Evolutionary conservation across 495 filamentous ascomycete genomes (phyloP), one percentile per base, ranked within the genome.

Genomic region (Daldinia decipiens): DNA sequence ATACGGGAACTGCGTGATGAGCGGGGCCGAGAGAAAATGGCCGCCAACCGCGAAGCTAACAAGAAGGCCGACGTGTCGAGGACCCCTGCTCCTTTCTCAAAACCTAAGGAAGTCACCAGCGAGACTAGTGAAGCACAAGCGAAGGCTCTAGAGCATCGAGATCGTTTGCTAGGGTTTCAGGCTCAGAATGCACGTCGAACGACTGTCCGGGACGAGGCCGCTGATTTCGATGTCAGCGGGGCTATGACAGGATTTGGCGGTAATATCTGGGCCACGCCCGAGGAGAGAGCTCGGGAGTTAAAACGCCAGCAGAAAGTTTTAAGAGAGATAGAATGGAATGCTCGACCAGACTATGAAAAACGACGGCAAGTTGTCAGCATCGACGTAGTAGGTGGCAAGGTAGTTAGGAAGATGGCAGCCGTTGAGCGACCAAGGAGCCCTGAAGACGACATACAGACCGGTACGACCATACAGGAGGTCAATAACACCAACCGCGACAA

Each of bases 261-360:
- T 3, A 95, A 87, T 65, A 88, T 95, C 76, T 99, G 95, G 95
- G 92, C 93, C 54, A 93, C 85, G 13, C 93, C 95, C 0, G 88
- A 91, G 62, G 93, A 99, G 78, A 85, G 96, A 39, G 95, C 96
- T 0, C 81, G 90, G 40, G 93, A 96, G 72, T 78, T 99, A 63
- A 97, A 97, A 79, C 87, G 87, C 67, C 95, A 99, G 82, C 95
- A 98, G 79, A 93, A 92, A 73, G 83, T 94, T 5, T 76, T 97
- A 72, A 79, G 92, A 5, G 92, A 97, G 82, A 89, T 95, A 83
- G 94, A 98, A 63, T 97, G 94, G 88, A 92, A 91, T 68, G 91
- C 92, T 3, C 86, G 90, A 62, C 95, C 95, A 1, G 95, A 97
- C 67, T 99, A 92, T 79, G 95, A 99, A 80, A 98, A 95, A 85